Base-by-base conservation (phyloP, 176 grass and related monocot species). In the Stipa capillata region DNA sequence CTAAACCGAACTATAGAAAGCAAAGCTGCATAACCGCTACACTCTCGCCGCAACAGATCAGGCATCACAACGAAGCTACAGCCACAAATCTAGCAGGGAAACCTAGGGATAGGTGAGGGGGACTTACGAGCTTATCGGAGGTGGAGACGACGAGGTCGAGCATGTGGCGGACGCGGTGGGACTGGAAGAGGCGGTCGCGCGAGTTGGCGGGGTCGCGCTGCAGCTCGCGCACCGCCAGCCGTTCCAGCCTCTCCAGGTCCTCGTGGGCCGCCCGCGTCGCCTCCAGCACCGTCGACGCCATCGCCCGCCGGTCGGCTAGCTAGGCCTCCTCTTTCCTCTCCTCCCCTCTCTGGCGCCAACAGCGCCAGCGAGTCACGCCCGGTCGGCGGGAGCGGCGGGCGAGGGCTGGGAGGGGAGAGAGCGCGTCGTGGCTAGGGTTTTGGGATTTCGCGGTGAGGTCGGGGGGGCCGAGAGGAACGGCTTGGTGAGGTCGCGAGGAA, bases 251-350 rank as follows among this genome's bases (percentile, higher is more conserved):
- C 87, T 99, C 96, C 78, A 89, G 63, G 69, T 99, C 92, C 92
- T 95, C 96, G 79, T 95, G 96, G n/a, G 90, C 86, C 35, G 88
- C 84, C 31, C 96, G 90, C 39, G 96, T 95, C 84, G 91, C 90
- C 92, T 98, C 92, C 51, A 98, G 78, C 29, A 98, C 83, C 36
- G 92, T 94, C 33, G 96, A 94, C 71, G 92, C 89, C 92, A 99
- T 99, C 25, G 47, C 17, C n/a, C 27, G n/a, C n/a, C n/a, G n/a
- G n/a, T n/a, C n/a, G n/a, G n/a, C n/a, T n/a, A 16, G 58, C 25
- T 79, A 35, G 24, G 31, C 23, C 59, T n/a, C n/a, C n/a, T n/a
- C n/a, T n/a, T n/a, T 28, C 21, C 14, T 47, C 47, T 66, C 31
- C 55, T 68, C 73, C n/a, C n/a, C n/a, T n/a, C n/a, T n/a, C n/a